These are phyloP conservation scores for Macaranga tanarius DNA, from an alignment of 441 rosid species.

Conservation along the genomic window DNA sequence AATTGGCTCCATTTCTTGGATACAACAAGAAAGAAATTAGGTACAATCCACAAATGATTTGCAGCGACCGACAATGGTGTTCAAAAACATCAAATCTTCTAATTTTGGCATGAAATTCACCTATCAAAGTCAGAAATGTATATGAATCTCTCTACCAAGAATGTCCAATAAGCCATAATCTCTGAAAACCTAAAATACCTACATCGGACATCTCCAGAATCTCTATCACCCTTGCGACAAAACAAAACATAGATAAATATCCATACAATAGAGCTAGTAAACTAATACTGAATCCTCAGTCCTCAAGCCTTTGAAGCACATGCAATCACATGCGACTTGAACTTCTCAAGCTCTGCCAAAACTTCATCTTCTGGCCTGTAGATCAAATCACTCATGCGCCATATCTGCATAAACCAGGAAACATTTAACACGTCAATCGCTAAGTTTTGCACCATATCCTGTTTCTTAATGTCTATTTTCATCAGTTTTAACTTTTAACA, in stretches of 20 bases:
- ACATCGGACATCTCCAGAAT: background rate
- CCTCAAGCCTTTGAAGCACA: conserved; percentile 60
- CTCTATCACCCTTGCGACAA: background rate
- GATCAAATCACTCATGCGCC: conserved; percentile 97
- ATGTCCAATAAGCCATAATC: background rate
- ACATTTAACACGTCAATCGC: background rate
- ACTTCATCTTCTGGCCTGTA: conserved; percentile 97
- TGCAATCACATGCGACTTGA: conserved; percentile 79
- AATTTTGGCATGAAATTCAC: background rate
- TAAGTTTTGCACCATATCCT: background rate
- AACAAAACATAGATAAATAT: background rate
- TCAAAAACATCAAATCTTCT: background rate
- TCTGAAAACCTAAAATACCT: background rate
- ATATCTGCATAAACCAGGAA: conserved; percentile 53
- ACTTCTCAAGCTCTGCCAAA: conserved; percentile 83
- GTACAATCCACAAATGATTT: too few species aligned
- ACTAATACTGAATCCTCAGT: background rate
- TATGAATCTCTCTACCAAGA: background rate
- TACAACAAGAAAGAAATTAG: background rate
- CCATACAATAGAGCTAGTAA: background rate
- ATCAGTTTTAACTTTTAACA: background rate
- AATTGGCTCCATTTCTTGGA: background rate
- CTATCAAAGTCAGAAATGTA: background rate
- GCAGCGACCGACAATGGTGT: too few species aligned
- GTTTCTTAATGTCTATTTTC: background rate